phyloP scores from a whole-genome alignment of 1,284 basidiomycete species.

The Malassezia equina region DNA sequence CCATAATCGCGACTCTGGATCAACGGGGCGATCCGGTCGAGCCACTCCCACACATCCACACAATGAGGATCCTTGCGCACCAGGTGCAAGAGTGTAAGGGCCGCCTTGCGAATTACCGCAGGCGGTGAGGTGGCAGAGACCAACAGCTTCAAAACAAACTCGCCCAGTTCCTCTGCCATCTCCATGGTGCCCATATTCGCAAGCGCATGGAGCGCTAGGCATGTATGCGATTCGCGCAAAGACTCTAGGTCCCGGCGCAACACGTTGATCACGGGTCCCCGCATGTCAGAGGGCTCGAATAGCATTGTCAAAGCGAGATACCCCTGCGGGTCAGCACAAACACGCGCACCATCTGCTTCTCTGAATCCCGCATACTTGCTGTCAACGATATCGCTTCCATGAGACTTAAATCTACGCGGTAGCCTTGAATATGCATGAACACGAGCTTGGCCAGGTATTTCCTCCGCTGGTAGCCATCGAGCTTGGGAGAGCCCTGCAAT shows the following conservation, averaged over 20 bases:
- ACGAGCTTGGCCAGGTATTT: conserved; percentile 87
- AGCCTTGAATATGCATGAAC: conserved; percentile 97
- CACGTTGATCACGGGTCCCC: conserved; percentile 90
- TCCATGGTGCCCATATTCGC: conserved; percentile 95
- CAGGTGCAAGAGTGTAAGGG: conserved; percentile 77
- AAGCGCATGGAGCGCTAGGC: conserved; percentile 91
- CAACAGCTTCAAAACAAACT: conserved; percentile 84
- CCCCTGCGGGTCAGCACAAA: conserved; percentile 55
- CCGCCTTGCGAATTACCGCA: conserved; percentile 98
- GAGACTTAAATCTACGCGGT: conserved; percentile 96
- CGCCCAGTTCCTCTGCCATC: conserved; percentile 89
- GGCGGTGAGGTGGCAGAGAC: conserved; percentile 90
- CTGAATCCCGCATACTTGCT: conserved; percentile 86
- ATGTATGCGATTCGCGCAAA: conserved; percentile 88
- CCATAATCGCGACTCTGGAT: conserved; percentile 86
- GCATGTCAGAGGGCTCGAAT: conserved; percentile 96
- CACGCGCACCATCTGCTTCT: conserved; percentile 87
- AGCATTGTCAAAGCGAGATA: conserved; percentile 92
- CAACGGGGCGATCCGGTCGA: conserved; percentile 78
- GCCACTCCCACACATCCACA: conserved; percentile 88
- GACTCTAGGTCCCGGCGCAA: conserved; percentile 94
- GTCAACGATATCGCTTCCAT: conserved; percentile 99
- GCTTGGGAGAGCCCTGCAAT: conserved; percentile 75
- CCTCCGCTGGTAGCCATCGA: conserved; percentile 98
- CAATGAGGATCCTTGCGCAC: conserved; percentile 94